Percentiles rank a stretch among this genome's conserved stretches.
Evolutionary conservation across 163 green algal species (phyloP).

Genomic region (Chlamydomonas reinhardtii): DNA sequence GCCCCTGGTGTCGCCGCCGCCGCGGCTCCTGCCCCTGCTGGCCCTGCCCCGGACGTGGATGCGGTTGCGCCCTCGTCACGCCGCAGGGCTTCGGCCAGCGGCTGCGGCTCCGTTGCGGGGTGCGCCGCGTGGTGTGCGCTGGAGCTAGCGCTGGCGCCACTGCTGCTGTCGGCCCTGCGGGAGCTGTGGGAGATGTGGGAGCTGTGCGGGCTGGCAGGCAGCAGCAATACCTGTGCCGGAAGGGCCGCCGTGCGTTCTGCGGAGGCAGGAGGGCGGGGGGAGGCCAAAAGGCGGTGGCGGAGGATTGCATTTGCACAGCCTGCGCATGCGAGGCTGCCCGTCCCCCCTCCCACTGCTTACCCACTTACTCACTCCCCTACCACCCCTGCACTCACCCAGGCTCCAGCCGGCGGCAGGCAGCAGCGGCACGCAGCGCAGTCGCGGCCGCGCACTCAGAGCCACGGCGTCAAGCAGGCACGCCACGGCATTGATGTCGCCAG

Average conservation of each 20-base stretch:
- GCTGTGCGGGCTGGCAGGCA: neutral
- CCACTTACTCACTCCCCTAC: too few relatives aligned
- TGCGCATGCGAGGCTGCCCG: too few relatives aligned
- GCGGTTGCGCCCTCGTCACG: too few relatives aligned
- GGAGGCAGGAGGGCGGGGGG: neutral
- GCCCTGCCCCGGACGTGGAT: neutral
- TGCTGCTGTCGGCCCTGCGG: neutral
- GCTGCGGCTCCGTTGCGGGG: neutral
- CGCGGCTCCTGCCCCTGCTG: too few relatives aligned
- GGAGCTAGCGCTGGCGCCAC: neutral
- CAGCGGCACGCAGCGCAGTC: conserved; percentile 56
- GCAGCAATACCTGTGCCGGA: neutral
- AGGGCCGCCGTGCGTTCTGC: conserved; percentile 23
- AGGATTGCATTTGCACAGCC: too few relatives aligned
- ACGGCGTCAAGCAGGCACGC: conserved; percentile 33
- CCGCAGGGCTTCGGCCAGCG: too few relatives aligned
- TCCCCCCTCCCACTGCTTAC: too few relatives aligned
- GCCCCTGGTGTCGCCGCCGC: too few relatives aligned
- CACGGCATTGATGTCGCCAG: conserved; percentile 1
- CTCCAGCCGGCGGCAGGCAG: conserved; percentile 57
- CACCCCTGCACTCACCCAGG: conserved; percentile 30
- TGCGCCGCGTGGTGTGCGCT: neutral
- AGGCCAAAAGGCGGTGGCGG: neutral
- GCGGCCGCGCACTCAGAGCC: conserved; percentile 24
- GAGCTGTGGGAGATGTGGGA: too few relatives aligned